Base-by-base conservation (phyloP, 2,329 filamentous ascomycete species). In the Blastomyces emzantsi region DNA sequence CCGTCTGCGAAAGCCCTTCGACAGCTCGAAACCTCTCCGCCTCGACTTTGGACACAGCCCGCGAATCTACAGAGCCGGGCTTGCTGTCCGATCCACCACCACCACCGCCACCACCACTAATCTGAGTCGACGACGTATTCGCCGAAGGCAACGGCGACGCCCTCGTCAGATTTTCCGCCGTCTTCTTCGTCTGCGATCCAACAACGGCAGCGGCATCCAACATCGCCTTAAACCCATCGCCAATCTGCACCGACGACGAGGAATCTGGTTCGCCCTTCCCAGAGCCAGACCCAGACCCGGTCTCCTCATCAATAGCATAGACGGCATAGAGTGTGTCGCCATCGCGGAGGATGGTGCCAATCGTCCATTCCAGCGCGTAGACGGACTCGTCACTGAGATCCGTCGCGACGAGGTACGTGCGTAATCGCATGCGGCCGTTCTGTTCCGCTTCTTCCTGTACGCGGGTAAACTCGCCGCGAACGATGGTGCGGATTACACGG, bases 331-430 rank as follows among this genome's bases (percentile, higher is more conserved):
- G 82, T 0, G 93, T 97, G 73, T 99, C 94, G 8, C 94, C 94
- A 69, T 97, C 92, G 59, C 94, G 85, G 39, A 99, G 81, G 6
- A 97, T 92, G 0, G 93, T 97, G 8, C 94, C 94, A 63, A 99
- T 92, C 0, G 93, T 94, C 94, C 94, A 99, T 75, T 99, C 94
- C 41, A 99, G 81, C 1, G 94, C 94, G 74, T 97, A 95, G 7
- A 90, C 90, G 4, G 93, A 92, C 77, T 99, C 94, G 47, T 94
- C 90, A 69, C 92, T 97, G 3, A 97, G 79, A 75, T 99, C 94
- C 0, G 91, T 97, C 2, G 94, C 93, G n/a, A 97, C 92, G 19
- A 99, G 80, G 73, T 97, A 99, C 70, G 94, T 95, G 62, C 94
- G 85, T 65, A 93, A 84, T 62, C 90, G 85, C 60, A 90, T 86